phyloP scores from a whole-genome alignment of 768 basidiomycete genomes.

The Russula sp. region DNA sequence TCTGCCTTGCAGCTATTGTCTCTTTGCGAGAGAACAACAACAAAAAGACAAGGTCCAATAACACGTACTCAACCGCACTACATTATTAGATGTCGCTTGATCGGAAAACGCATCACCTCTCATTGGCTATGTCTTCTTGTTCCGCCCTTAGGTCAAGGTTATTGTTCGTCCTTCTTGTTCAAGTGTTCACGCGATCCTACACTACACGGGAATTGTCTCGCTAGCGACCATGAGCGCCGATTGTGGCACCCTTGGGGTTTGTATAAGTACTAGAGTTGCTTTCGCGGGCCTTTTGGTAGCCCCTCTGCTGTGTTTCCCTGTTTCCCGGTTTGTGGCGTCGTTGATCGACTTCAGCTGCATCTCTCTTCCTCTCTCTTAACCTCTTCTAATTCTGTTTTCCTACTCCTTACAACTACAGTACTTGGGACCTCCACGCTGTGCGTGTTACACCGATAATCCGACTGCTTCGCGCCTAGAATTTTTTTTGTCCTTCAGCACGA shows the following conservation, averaged over 20 bases:
- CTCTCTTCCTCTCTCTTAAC: background rate
- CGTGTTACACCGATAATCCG: background rate
- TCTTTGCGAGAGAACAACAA: background rate
- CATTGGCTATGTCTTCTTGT: background rate
- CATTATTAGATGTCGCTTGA: background rate
- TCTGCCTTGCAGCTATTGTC: too few species aligned
- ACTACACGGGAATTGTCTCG: background rate
- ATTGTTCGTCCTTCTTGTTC: constrained; percentile 3
- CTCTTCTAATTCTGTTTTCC: background rate
- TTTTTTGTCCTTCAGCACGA: background rate
- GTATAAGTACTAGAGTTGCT: constrained; percentile 13
- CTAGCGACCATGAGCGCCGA: background rate
- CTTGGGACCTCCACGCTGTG: background rate
- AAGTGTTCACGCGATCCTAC: background rate
- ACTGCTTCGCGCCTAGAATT: background rate
- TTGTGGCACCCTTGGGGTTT: background rate
- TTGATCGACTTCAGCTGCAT: constrained; percentile 8
- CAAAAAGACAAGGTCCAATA: constrained; percentile 10
- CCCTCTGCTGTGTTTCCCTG: constrained; percentile 2
- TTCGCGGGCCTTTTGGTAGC: background rate
- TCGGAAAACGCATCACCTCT: background rate
- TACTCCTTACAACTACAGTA: background rate
- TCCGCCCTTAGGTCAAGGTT: background rate
- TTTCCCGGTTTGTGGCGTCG: constrained; percentile 15
- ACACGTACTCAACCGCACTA: background rate